phyloP scores from a whole-genome alignment of 164 flowering plant species.

The Kingdonia uniflora region DNA sequence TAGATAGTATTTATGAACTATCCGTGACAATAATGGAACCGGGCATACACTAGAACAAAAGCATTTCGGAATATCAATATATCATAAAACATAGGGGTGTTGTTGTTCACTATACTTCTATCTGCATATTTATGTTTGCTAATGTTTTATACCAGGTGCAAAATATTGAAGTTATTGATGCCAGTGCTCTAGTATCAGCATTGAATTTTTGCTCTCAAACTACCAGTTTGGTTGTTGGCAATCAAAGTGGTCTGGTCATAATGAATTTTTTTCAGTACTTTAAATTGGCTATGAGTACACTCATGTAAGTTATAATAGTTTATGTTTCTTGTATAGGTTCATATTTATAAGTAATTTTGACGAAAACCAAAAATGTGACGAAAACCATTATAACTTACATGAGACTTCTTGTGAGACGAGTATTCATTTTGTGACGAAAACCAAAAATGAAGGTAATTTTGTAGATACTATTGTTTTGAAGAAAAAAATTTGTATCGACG shows the following conservation, averaged over 20 bases:
- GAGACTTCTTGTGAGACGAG: constrained; percentile 25
- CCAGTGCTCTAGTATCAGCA: constrained; percentile 44
- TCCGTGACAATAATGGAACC: too few species aligned
- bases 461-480: neutral
- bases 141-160: constrained; percentile 29
- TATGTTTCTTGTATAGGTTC: constrained; percentile 41
- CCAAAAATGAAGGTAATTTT: constrained; percentile 22
- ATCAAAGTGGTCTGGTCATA: constrained; percentile 79
- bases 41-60: too few species aligned
- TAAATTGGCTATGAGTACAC: neutral
- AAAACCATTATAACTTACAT: too few species aligned
- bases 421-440: constrained; percentile 45
- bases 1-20: too few species aligned
- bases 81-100: too few species aligned
- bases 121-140: too few species aligned
- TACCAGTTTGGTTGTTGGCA: constrained; percentile 61
- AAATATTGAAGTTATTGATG: constrained; percentile 37
- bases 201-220: constrained; percentile 50
- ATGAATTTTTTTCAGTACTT: constrained; percentile 3
- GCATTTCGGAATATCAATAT: too few species aligned
- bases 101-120: too few species aligned
- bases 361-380: too few species aligned
- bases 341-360: constrained; percentile 41
- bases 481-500: too few species aligned
- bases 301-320: constrained; percentile 2